phyloP scores from a whole-genome alignment of 495 filamentous ascomycete genomes.

The Talaromyces proteolyticus region DNA sequence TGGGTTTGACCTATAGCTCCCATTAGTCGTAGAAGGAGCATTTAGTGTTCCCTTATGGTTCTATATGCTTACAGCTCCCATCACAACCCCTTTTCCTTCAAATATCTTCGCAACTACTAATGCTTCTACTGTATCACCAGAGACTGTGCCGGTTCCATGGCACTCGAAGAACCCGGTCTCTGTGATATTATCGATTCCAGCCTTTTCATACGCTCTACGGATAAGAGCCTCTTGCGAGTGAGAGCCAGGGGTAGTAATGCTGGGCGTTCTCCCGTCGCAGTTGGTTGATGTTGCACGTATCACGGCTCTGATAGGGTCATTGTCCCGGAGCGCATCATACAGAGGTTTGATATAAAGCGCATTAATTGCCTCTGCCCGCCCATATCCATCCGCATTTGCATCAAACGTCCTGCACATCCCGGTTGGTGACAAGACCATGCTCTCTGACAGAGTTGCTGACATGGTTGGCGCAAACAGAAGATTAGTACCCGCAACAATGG shows the following conservation, averaged over 20 bases:
- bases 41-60: constrained; percentile 15
- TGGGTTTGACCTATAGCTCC: constrained; percentile 28
- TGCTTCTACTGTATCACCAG: constrained; percentile 38
- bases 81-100: constrained; percentile 12
- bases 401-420: constrained; percentile 53
- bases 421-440: constrained; percentile 17
- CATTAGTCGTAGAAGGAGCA: too few species aligned
- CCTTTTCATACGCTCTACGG: constrained; percentile 21
- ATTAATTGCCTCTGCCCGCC: constrained; percentile 47
- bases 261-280: constrained; percentile 19
- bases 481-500: constrained; percentile 36
- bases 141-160: constrained; percentile 16
- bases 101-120: constrained; percentile 39
- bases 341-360: constrained; percentile 28
- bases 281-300: constrained; percentile 28
- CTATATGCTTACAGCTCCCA: constrained; percentile 15
- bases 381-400: constrained; percentile 56
- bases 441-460: constrained; percentile 19
- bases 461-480: constrained; percentile 31
- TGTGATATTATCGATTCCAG: constrained; percentile 18
- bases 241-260: constrained; percentile 19
- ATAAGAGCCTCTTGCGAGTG: constrained; percentile 26
- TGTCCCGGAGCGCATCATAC: constrained; percentile 21
- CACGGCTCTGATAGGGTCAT: constrained; percentile 31
- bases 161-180: constrained; percentile 20